phyloP scores from a whole-genome alignment of 2,329 filamentous ascomycete genomes.

The Fusarium luffae region DNA sequence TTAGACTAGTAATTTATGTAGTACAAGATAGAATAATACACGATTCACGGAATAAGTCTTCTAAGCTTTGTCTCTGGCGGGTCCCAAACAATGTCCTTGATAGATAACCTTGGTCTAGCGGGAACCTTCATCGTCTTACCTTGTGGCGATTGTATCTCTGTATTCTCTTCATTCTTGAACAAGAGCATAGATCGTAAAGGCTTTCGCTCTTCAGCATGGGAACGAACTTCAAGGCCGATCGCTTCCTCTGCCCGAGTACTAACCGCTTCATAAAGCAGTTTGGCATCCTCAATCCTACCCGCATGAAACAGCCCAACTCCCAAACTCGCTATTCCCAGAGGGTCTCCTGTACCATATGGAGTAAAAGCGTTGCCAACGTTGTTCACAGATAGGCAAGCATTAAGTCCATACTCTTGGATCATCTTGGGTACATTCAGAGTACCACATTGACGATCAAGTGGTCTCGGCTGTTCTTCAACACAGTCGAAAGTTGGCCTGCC shows the following conservation, averaged over 20 bases:
- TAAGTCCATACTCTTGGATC: neutral
- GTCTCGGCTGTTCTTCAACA: rapidly evolving
- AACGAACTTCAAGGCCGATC: rapidly evolving
- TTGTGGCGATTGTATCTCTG: neutral
- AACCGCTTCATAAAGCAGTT: neutral
- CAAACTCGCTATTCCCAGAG: constrained; percentile 1
- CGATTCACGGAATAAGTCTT: neutral
- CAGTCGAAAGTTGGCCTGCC: neutral
- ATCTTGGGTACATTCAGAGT: constrained; percentile 16
- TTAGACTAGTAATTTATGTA: neutral
- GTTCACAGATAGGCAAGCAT: constrained; percentile 1
- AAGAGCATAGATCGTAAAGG: neutral
- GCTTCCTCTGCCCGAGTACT: constrained; percentile 12
- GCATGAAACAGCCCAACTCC: constrained; percentile 14
- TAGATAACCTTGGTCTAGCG: neutral
- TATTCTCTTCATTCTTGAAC: neutral
- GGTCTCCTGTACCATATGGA: constrained; percentile 4
- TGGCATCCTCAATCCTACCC: neutral
- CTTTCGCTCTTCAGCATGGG: neutral
- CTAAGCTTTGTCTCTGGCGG: constrained; percentile 4
- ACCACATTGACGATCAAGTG: constrained; percentile 12
- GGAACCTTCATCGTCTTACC: neutral
- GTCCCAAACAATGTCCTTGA: constrained; percentile 16
- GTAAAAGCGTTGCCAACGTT: constrained; percentile 13
- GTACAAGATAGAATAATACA: neutral